Base-by-base conservation (phyloP, 225 moss, liverwort and hornwort genomes). In the Polytrichum commune region DNA sequence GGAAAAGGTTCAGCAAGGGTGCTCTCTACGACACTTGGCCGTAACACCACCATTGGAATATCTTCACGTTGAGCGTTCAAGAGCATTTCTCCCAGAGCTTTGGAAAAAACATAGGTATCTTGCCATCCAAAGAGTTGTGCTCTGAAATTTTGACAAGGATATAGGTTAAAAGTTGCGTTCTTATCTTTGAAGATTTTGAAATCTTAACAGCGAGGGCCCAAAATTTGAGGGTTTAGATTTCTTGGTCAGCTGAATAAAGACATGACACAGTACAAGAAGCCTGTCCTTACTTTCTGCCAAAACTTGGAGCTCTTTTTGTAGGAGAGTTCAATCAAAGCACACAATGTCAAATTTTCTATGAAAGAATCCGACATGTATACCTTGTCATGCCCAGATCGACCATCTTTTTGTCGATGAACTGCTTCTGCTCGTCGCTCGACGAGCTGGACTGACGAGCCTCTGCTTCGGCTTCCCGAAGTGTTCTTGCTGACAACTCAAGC, bases 21-120 rank as follows among this genome's bases (percentile, higher is more conserved):
- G 53, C 93, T 93, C 75, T 93, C 93, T 54, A 93, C 91, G 33
- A 93, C 93, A 74, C 93, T 93, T 22, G 93, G 93, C 26, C 93
- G 85, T 68, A 93, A 70, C 62, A 93, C 77, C 54, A 86, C 91
- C 29, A 93, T 79, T 25, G 93, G 90, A 62, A 93, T 73, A 32
- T 82, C 81, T 9, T 69, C 81, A 54, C 80, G 81, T 53, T 78
- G 67, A 19, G 81, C 75, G 23, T 81, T 78, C 60, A 93, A 26
- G 29, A 93, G 62, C 89, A 89, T 89, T 78, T 93, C 93, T 62
- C 93, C 93, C 85, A 93, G 81, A 27, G 93, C 93, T 70, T 91
- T 93, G 2, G 91, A 85, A 69, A 93, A 89, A 23, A 89, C 89
- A 62, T 93, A 93, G 8, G 93, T 91, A 60, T 93, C 93, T 83